Percentiles rank a stretch among this genome's conserved stretches.
Evolutionary conservation across 1,284 basidiomycete genomes (phyloP).

Genomic region (Ustilago vetiveriae): DNA sequence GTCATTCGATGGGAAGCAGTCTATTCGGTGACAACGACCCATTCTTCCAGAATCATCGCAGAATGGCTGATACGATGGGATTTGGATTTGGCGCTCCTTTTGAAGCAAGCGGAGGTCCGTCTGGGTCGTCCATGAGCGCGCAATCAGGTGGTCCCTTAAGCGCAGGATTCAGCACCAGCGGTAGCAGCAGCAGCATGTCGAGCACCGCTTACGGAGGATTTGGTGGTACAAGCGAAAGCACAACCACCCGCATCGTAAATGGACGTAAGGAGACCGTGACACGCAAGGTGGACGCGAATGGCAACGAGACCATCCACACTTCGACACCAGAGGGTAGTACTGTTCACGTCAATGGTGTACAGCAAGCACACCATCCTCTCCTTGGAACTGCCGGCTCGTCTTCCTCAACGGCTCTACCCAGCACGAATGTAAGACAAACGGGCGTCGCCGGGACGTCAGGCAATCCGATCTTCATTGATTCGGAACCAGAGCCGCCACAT

Average conservation of each 20-base stretch:
- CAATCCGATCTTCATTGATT: constrained; percentile 36
- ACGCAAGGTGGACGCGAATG: constrained; percentile 51
- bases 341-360: constrained; percentile 56
- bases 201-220: constrained; percentile 32
- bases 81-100: constrained; percentile 44
- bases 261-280: constrained; percentile 55
- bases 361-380: constrained; percentile 42
- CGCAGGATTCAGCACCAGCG: constrained; percentile 2
- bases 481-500: constrained; percentile 4
- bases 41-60: constrained; percentile 51
- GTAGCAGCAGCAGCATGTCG: constrained; percentile 10
- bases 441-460: constrained; percentile 8
- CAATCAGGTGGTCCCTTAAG: constrained; percentile 12
- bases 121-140: constrained; percentile 13
- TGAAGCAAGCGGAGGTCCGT: neutral
- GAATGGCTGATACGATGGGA: constrained; percentile 47
- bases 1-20: constrained; percentile 13
- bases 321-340: constrained; percentile 53
- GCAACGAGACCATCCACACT: constrained; percentile 55
- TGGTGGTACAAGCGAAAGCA: constrained; percentile 35
- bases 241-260: constrained; percentile 54
- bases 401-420: constrained; percentile 2
- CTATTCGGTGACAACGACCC: constrained; percentile 42
- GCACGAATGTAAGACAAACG: neutral
- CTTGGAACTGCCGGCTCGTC: constrained; percentile 8